A percentile compares a stretch with the other conserved stretches of the same genome.
These are phyloP conservation scores for Scedosporium dehoogii DNA, from an alignment of 2,329 filamentous ascomycete species.

Conservation along the genomic window DNA sequence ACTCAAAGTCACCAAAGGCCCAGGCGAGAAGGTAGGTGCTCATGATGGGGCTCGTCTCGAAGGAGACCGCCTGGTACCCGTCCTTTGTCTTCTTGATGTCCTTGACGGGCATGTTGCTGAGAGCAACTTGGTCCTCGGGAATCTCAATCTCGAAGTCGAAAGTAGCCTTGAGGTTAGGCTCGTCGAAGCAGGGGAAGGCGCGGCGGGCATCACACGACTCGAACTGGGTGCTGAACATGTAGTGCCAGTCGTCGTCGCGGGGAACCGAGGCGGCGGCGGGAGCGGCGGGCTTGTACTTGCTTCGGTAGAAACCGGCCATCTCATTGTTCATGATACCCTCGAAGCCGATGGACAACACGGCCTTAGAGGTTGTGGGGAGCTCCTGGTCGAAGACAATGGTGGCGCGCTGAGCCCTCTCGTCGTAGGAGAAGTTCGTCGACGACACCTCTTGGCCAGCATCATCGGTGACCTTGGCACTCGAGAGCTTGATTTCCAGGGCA, in stretches of 20 bases:
- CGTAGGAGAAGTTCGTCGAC: slow-evolving; percentile 63
- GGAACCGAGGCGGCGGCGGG: slow-evolving; percentile 68
- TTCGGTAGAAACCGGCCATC: slow-evolving; percentile 90
- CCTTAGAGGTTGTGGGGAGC: slow-evolving; percentile 57
- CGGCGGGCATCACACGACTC: slow-evolving; percentile 91
- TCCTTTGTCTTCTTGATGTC: slow-evolving; percentile 46
- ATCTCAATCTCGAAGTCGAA: slow-evolving; percentile 93
- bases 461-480: slow-evolving; percentile 49
- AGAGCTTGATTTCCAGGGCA: slow-evolving; percentile 71
- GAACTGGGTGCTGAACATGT: slow-evolving; percentile 93
- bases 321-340: slow-evolving; percentile 77
- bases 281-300: slow-evolving; percentile 78
- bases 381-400: slow-evolving; percentile 67
- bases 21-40: slow-evolving; percentile 86
- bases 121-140: slow-evolving; percentile 74
- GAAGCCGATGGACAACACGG: slow-evolving; percentile 60
- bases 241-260: slow-evolving; percentile 55
- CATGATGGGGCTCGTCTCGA: slow-evolving; percentile 81
- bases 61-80: slow-evolving; percentile 65
- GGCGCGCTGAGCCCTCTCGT: slow-evolving; percentile 74
- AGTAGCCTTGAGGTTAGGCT: slow-evolving; percentile 92
- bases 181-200: slow-evolving; percentile 96
- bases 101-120: slow-evolving; percentile 95
- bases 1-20: slow-evolving; percentile 96
- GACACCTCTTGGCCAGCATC: slow-evolving; percentile 20